Evolutionary conservation across 805 yeast genomes (phyloP).

Genomic region (Wickerhamiella lipophila): DNA sequence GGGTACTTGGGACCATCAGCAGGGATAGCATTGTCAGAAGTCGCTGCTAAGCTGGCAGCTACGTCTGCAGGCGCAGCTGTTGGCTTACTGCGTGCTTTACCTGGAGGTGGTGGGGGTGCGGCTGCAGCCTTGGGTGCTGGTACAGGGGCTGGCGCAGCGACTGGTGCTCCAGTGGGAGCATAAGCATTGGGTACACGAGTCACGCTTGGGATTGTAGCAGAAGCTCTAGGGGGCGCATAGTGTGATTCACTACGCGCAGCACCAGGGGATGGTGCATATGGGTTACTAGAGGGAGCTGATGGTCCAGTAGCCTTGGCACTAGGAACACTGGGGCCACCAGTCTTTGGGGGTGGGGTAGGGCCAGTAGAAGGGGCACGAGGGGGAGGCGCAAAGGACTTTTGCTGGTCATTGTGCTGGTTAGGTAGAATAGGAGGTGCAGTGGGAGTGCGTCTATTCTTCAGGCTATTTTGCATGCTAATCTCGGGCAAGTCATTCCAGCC

Average conservation of each 20-base stretch:
- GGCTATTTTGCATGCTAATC: constrained; percentile 7
- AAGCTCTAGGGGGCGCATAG: constrained; percentile 21
- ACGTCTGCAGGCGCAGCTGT: constrained; percentile 16
- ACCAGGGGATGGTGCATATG: constrained; percentile 30
- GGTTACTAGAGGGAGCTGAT: constrained; percentile 29
- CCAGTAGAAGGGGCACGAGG: constrained; percentile 6
- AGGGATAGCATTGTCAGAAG: constrained; percentile 18
- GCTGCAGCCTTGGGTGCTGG: constrained; percentile 11
- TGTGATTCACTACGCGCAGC: constrained; percentile 18
- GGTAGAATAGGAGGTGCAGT: constrained; percentile 17
- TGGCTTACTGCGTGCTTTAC: constrained; percentile 10
- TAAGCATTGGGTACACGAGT: not conserved
- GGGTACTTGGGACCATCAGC: constrained; percentile 31
- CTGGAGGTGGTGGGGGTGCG: constrained; percentile 14
- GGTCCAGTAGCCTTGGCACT: constrained; percentile 18
- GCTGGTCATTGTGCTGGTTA: constrained; percentile 9
- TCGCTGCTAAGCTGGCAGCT: constrained; percentile 17
- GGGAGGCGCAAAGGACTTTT: constrained; percentile 13
- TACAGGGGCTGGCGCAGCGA: constrained; percentile 12
- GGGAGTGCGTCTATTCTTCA: constrained; percentile 16
- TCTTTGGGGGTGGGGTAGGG: constrained; percentile 12
- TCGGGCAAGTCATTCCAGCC: constrained; percentile 25
- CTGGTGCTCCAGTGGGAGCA: not conserved
- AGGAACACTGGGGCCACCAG: constrained; percentile 5
- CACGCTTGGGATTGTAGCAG: constrained; percentile 15